phyloP scores from a whole-genome alignment of 257 asterid species.

The Pogostemon cablin region DNA sequence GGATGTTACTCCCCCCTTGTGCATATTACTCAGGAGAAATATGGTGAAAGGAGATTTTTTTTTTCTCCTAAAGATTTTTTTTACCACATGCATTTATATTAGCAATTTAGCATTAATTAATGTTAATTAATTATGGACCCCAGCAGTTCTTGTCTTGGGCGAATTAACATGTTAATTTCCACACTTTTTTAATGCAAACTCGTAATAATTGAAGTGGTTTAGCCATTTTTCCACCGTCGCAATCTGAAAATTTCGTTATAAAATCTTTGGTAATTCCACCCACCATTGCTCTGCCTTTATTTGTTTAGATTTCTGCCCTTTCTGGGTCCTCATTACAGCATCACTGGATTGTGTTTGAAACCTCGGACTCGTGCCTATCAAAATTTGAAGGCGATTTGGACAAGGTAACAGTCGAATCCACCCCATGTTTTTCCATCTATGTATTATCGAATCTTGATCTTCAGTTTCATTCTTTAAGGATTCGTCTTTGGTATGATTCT shows the following conservation, averaged over 20 bases:
- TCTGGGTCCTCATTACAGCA: slow-evolving; percentile 11
- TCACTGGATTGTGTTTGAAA: slow-evolving; percentile 23
- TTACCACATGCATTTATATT: too few species aligned
- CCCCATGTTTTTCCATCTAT: slow-evolving; percentile 6
- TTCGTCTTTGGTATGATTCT: background rate
- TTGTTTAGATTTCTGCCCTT: background rate
- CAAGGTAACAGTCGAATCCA: slow-evolving; percentile 25
- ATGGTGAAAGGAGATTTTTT: too few species aligned
- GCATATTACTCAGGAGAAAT: too few species aligned
- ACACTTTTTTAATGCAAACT: slow-evolving; percentile 7
- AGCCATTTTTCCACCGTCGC: slow-evolving; percentile 31
- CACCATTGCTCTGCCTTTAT: background rate
- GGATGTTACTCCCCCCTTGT: too few species aligned
- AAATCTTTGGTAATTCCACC: slow-evolving; percentile 15
- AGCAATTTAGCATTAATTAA: too few species aligned
- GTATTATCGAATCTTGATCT: slow-evolving; percentile 6
- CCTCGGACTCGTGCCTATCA: slow-evolving; percentile 33
- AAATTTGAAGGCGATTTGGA: slow-evolving; percentile 30
- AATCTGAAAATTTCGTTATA: background rate
- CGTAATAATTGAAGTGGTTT: slow-evolving; percentile 33
- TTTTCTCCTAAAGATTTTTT: too few species aligned
- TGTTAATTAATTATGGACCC: slow-evolving; percentile 4
- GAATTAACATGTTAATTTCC: background rate
- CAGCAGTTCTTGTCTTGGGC: slow-evolving; percentile 18
- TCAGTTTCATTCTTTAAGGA: background rate